Percentiles rank a stretch among this genome's conserved stretches.
These are phyloP conservation scores for Gymnopilus junonius DNA, from an alignment of 768 basidiomycete species.

Conservation along the genomic window DNA sequence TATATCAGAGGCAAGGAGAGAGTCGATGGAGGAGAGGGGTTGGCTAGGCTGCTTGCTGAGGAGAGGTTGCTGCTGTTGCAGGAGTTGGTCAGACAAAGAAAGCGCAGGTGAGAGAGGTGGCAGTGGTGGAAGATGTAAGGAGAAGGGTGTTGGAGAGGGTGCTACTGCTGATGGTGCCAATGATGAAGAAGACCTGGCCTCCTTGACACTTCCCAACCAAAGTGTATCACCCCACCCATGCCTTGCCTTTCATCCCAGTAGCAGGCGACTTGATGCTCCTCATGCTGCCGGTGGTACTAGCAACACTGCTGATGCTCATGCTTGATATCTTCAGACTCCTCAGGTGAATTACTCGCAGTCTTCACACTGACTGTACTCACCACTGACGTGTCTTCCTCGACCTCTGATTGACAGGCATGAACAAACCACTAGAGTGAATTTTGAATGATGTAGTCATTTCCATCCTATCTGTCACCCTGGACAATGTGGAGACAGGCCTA, in stretches of 20 bases:
- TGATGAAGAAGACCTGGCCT: neutral
- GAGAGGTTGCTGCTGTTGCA: no score
- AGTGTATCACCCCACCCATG: slow-evolving; percentile 50
- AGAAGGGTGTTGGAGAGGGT: no score
- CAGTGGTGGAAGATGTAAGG: slow-evolving; percentile 12
- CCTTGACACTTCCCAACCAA: slow-evolving; percentile 29
- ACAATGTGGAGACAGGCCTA: no score
- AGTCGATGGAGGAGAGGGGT: no score
- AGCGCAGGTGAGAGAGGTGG: neutral
- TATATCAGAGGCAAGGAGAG: no score
- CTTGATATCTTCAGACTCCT: slow-evolving; percentile 29
- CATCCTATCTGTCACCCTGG: slow-evolving; percentile 24
- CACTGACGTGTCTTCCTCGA: slow-evolving; percentile 37
- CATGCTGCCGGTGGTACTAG: no score
- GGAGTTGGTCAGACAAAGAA: no score
- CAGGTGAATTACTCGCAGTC: slow-evolving; percentile 21
- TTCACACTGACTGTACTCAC: slow-evolving; percentile 35
- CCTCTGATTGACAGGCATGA: slow-evolving; percentile 25
- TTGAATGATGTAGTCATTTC: slow-evolving; percentile 46
- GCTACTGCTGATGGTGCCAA: neutral
- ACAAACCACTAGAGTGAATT: slow-evolving; percentile 19
- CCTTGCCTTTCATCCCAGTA: slow-evolving; percentile 15
- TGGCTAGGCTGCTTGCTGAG: no score
- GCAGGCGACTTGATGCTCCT: slow-evolving; percentile 19
- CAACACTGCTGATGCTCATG: slow-evolving; percentile 27